Base-by-base conservation (phyloP, 306 rosid genomes). In the Rosa rugosa region DNA sequence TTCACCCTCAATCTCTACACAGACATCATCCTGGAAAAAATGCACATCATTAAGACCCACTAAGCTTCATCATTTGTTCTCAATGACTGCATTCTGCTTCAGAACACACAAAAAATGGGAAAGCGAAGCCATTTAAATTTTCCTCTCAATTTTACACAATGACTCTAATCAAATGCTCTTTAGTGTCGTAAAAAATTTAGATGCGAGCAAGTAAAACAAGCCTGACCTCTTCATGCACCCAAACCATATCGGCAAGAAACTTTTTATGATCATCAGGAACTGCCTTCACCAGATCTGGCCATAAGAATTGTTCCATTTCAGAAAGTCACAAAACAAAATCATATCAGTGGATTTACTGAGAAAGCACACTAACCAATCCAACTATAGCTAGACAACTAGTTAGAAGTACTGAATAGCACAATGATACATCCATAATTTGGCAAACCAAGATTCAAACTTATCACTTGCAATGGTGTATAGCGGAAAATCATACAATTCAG, bases 181-280 rank as follows among this genome's bases (percentile, higher is more conserved):
- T 17, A 31, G 75, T 51, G 41, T 51, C 22, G 4, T n/a, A 13
- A 65, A 56, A 25, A 7, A 34, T 1, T 73, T 60, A 65, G 22
- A 75, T 18, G 46, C 81, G 69, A 68, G 74, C 38, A 78, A 77
- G 73, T 34, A 75, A 63, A 76, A 73, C 45, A 78, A 79, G 65
- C 51, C 84, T 56, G 56, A 88, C 99, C 99, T 95, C 96, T 85
- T 91, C 99, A 56, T 95, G 98, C 73, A 95, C 97, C 98, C 97
- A 95, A 68, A 86, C 90, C 91, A 92, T 66, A 83, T 92, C 83
- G 51, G 91, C 87, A 69, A 95, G 98, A 82, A 95, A 92, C 82
- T 88, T 90, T 91, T 92, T 95, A 85, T 95, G 99, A 25, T 89
- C 92, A 38, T 92, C 97, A 72, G 98, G 97, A 81, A 95, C 97